Percentiles rank a stretch among this genome's conserved stretches.
Conservation (phyloP, 106 monocot genomes). For the Posidonia australis region DNA sequence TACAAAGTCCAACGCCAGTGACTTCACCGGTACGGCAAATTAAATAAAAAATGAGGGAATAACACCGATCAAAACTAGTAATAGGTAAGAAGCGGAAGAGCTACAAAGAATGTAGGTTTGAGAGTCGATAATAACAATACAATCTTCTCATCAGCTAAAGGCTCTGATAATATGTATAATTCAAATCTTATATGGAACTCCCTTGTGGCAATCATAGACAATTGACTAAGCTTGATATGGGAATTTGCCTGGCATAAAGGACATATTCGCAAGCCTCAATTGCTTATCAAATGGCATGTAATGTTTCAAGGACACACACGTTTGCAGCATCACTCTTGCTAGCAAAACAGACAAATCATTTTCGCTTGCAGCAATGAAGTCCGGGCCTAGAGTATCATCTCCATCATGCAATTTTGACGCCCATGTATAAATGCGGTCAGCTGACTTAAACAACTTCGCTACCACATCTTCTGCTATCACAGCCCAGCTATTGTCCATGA, state of each 20-base stretch:
- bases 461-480: conserved; percentile 26
- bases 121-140: too few species aligned
- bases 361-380: conserved; percentile 31
- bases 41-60: too few species aligned
- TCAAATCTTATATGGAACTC: too few species aligned
- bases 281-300: conserved; percentile 61
- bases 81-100: too few species aligned
- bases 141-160: too few species aligned
- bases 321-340: conserved; percentile 32
- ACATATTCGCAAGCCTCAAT: conserved; percentile 51
- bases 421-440: conserved; percentile 48
- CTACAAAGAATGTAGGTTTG: too few species aligned
- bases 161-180: too few species aligned
- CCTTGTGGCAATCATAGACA: too few species aligned
- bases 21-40: too few species aligned
- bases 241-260: not conserved
- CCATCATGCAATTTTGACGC: conserved; percentile 10
- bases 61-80: too few species aligned
- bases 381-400: not conserved
- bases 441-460: conserved; percentile 43
- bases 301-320: conserved; percentile 59
- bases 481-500: conserved; percentile 38
- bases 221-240: too few species aligned
- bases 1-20: too few species aligned
- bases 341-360: conserved; percentile 23